phyloP scores from a whole-genome alignment of 495 filamentous ascomycete species.

The Aspergillus mulundensis region DNA sequence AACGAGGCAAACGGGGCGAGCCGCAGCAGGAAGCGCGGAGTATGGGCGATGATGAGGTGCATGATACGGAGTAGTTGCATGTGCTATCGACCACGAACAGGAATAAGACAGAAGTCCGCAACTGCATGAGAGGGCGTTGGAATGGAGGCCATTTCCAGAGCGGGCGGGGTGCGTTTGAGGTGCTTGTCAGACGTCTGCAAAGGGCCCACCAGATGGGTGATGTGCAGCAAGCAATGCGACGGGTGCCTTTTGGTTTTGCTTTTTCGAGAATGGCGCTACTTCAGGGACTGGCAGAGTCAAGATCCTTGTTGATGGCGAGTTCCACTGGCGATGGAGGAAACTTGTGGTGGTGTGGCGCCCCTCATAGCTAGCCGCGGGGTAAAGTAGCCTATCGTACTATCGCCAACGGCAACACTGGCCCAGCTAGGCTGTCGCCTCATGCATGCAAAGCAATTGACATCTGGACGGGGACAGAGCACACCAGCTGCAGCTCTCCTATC shows the following conservation, averaged over 20 bases:
- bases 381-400: background rate
- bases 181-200: background rate
- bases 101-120: conserved; percentile 81
- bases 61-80: background rate
- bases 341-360: background rate
- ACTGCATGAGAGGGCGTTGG: conserved; percentile 63
- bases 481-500: background rate
- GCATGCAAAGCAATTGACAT: background rate
- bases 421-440: background rate
- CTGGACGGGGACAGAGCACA: conserved; percentile 6
- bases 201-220: background rate
- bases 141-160: conserved; percentile 26
- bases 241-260: background rate
- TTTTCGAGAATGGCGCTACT: background rate
- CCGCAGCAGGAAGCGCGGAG: background rate
- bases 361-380: background rate
- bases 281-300: background rate
- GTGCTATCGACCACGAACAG: conserved; percentile 44
- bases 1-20: background rate
- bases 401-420: background rate
- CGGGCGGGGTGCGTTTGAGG: conserved; percentile 3
- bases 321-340: background rate
- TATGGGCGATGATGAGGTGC: background rate
- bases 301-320: background rate
- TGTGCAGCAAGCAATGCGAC: background rate